A percentile compares a stretch with the other conserved stretches of the same genome.
Evolutionary conservation across 1,284 basidiomycete genomes (phyloP).

Genomic region (Inonotus obliquus): DNA sequence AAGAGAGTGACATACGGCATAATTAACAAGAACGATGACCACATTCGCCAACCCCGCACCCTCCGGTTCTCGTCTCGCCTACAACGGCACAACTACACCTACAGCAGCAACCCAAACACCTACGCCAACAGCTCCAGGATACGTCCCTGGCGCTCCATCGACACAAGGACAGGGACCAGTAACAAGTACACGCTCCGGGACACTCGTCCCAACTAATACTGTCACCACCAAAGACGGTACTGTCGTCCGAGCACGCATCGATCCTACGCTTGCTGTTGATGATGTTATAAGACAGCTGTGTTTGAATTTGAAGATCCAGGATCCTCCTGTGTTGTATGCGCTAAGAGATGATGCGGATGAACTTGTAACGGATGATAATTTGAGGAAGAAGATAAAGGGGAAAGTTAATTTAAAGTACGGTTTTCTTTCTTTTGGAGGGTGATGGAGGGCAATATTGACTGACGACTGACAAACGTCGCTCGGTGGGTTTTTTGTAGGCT

Average conservation of each 20-base stretch:
- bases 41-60: not conserved
- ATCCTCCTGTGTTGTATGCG: constrained; percentile 78
- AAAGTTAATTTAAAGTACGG: constrained; percentile 77
- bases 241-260: constrained; percentile 75
- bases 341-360: constrained; percentile 85
- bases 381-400: constrained; percentile 75
- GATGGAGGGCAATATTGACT: not conserved
- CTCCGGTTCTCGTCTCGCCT: not conserved
- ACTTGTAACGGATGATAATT: constrained; percentile 87
- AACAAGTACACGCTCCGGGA: constrained; percentile 31
- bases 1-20: too few relatives aligned
- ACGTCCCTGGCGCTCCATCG: too few relatives aligned
- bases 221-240: constrained; percentile 69
- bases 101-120: not conserved
- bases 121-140: not conserved
- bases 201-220: constrained; percentile 72
- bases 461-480: not conserved
- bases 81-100: too few relatives aligned
- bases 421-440: not conserved
- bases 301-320: constrained; percentile 77
- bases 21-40: not conserved
- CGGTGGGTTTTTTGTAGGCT: constrained; percentile 42
- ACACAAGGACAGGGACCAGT: constrained; percentile 25
- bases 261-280: constrained; percentile 72
- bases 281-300: constrained; percentile 79